Evolutionary conservation across 805 yeast genomes (phyloP).

Genomic region (Candida pini): DNA sequence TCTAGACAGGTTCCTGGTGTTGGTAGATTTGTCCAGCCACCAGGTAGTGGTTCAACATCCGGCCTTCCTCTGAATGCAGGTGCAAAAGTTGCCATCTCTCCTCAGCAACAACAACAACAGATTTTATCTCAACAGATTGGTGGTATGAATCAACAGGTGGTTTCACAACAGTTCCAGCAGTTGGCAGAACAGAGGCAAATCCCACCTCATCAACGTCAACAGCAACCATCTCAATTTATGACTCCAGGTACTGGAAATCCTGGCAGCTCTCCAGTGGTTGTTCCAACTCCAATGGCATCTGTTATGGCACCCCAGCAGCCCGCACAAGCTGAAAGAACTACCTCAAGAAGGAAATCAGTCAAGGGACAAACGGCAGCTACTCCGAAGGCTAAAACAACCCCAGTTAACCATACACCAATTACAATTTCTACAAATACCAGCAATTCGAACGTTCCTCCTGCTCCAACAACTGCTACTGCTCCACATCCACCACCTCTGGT

Average conservation of each 20-base stretch:
- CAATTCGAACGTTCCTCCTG: slow-evolving; percentile 1
- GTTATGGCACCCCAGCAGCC: too few species aligned
- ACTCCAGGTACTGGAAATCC: slow-evolving; percentile 8
- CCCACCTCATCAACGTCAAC: slow-evolving; percentile 5
- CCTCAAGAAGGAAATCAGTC: slow-evolving; percentile 20
- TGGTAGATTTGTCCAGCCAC: slow-evolving; percentile 11
- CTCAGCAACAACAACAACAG: slow-evolving; percentile 10
- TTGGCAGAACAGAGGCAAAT: slow-evolving; percentile 18
- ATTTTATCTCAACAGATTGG: slow-evolving; percentile 5
- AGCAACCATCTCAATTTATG: slow-evolving; percentile 14
- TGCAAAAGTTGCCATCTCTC: slow-evolving; percentile 1
- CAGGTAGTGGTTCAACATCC: slow-evolving; percentile 1
- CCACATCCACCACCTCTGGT: slow-evolving; percentile 3
- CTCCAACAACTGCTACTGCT: slow-evolving; percentile 5
- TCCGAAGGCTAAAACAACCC: slow-evolving; percentile 12
- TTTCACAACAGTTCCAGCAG: slow-evolving; percentile 22
- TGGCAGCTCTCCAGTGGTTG: slow-evolving; percentile 9
- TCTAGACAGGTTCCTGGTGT: slow-evolving; percentile 12
- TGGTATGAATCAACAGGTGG: slow-evolving; percentile 12
- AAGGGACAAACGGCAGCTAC: slow-evolving; percentile 10
- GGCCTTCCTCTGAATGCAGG: slow-evolving; percentile 3
- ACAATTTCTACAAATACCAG: slow-evolving; percentile 6
- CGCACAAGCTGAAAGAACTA: slow-evolving; percentile 15
- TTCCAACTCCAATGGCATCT: too few species aligned
- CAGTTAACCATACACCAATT: slow-evolving; percentile 9